phyloP scores from a whole-genome alignment of 306 rosid species.

The Begonia loranthoides region DNA sequence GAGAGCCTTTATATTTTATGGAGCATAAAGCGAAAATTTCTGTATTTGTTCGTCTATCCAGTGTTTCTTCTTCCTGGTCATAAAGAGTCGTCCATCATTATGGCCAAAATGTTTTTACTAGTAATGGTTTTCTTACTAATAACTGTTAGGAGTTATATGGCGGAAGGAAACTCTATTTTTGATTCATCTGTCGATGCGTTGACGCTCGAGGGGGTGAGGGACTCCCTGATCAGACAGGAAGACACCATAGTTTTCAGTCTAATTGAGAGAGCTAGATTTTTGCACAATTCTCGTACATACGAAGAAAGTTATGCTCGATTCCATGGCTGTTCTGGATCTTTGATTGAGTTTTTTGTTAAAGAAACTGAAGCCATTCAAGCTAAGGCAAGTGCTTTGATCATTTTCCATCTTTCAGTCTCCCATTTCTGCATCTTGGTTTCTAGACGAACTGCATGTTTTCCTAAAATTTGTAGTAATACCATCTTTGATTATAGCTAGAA shows the following conservation, averaged over 20 bases:
- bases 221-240: slow-evolving; percentile 59
- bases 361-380: slow-evolving; percentile 57
- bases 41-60: no score
- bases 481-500: no score
- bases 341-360: slow-evolving; percentile 36
- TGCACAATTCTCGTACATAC: slow-evolving; percentile 42
- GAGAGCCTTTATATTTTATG: no score
- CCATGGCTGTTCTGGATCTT: slow-evolving; percentile 27
- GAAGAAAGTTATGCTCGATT: slow-evolving; percentile 10
- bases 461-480: no score
- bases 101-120: slow-evolving; percentile 9
- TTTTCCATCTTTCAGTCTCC: no score
- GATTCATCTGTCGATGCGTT: slow-evolving; percentile 11
- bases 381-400: slow-evolving; percentile 23
- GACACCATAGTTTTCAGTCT: slow-evolving; percentile 59
- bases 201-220: slow-evolving; percentile 50
- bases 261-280: slow-evolving; percentile 63
- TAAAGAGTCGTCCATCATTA: no score
- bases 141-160: slow-evolving; percentile 16
- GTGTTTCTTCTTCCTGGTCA: neutral
- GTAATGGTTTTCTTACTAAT: slow-evolving; percentile 20
- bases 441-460: no score
- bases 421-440: no score
- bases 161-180: slow-evolving; percentile 8
- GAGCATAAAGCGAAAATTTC: no score